Evolutionary conservation across 2,329 filamentous ascomycete genomes (phyloP), one percentile per base, ranked within the genome.

Genomic region (Diplodia corticola): DNA sequence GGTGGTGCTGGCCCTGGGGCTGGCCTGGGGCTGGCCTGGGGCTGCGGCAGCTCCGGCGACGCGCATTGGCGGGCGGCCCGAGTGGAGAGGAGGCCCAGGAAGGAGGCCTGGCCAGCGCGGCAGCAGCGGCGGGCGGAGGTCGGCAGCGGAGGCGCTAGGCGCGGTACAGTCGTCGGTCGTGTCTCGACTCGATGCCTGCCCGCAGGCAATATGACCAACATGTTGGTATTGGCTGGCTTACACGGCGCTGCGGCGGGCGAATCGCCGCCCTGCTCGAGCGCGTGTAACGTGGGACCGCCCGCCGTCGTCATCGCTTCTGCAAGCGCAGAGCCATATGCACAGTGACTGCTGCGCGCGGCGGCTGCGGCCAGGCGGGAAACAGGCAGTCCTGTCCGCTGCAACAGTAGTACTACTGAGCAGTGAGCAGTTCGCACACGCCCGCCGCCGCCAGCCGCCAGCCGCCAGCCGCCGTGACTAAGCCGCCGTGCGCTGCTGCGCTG

Each of bases 361-460:
- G 15, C 54, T 57, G 55, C 55, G 55, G 40, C n/a, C 55, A 48
- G 17, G 40, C 57, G 57, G 57, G 44, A 61, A 61, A 48, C 37
- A 48, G 55, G 57, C 57, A 61, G 28, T 24, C 30, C 10, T 57
- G 53, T 40, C 53, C 51, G 50, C 13, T 15, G 28, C 50, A 28
- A 28, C 28, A 28, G n/a, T n/a, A n/a, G n/a, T n/a, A n/a, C n/a
- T n/a, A n/a, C n/a, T n/a, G n/a, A n/a, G n/a, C n/a, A n/a, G n/a
- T n/a, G n/a, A n/a, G 28, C 6, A 28, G 28, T 50, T 50, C 48
- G 20, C 48, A 26, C 24, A 26, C 22, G 44, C n/a, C 22, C 22
- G 12, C 35, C 35, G 35, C 35, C 35, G 35, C 35, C 35, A 3
- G 12, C 35, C 3, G 37, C 37, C 28, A 28, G 28, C 6, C 28